Conservation (phyloP, 305 asterid species). For the Withania somnifera region DNA sequence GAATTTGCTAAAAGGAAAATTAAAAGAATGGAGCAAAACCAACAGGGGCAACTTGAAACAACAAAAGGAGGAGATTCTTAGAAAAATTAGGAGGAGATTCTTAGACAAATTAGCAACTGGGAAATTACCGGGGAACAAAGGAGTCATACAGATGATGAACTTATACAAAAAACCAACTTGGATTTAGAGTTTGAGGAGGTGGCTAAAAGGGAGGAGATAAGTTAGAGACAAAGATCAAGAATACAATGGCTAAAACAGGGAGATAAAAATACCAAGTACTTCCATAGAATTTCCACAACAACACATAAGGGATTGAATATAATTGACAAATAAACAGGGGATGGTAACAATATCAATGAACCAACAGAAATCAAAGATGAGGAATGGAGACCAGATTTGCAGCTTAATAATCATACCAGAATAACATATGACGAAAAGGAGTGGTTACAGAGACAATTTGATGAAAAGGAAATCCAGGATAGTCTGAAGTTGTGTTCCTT, state of each 20-base stretch:
- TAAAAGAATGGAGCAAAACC: background rate
- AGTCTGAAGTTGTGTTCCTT: background rate
- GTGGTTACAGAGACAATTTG: background rate
- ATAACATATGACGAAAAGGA: background rate
- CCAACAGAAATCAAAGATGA: background rate
- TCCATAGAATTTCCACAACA: too few relatives aligned
- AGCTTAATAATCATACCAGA: background rate
- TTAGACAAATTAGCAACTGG: background rate
- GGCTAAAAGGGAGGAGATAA: background rate
- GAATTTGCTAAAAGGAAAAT: background rate
- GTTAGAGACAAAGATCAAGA: too few relatives aligned
- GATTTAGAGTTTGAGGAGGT: background rate
- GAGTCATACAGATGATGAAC: background rate
- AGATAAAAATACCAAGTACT: too few relatives aligned
- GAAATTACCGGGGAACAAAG: background rate
- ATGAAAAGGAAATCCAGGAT: background rate
- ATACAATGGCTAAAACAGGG: too few relatives aligned
- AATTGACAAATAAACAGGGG: background rate
- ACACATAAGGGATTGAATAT: background rate
- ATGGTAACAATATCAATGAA: background rate
- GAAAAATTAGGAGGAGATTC: background rate
- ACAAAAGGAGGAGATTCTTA: background rate
- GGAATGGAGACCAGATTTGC: too few relatives aligned
- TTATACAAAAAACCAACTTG: background rate
- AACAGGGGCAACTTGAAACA: background rate